Base-by-base conservation (phyloP, 768 basidiomycete species). In the Cubamyces lactineus region DNA sequence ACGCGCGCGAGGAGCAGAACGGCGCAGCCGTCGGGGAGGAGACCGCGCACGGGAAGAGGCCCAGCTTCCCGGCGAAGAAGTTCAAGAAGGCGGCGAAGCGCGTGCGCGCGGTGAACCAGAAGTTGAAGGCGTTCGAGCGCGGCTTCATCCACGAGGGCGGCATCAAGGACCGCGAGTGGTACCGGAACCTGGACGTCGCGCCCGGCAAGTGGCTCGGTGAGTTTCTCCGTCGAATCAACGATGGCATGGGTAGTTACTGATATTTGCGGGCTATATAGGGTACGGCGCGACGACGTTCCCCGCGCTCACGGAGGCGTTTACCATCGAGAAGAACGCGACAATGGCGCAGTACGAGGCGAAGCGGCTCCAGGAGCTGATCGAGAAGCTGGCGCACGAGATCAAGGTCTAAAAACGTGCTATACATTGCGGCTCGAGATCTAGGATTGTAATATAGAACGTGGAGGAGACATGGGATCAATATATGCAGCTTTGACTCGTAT, bases 281-380 rank as follows among this genome's bases (percentile, higher is more conserved):
- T 92, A 92, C 68, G 92, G 92, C 6, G 90, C 92, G 2, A 94
- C 92, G 0, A 92, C 92, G 0, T 79, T 95, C 62, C 94, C 92
- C 1, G 91, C 81, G 16, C 76, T 95, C 28, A 88, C 86, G 0
- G 93, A 96, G 71, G 83, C 92, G 0, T 81, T 95, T 66, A 80
- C 84, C 23, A 79, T 86, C 41, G 91, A 94, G 55, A 78, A 84
- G 67, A 86, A 91, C 68, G 73, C 74, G 13, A 85, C 83, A 0
- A 71, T 87, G 64, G 87, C 87, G 1, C 70, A 83, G 61, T 73
- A 82, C 64, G 92, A 94, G 71, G 81, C 82, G 12, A 71, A 73
- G 12, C 82, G 89, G 51, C 75, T 93, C 64, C 74, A 77, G 23
- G 70, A 68, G 6, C 77, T 88, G 56, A 72, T 94, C n/a, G 76